Base-by-base conservation (phyloP, 495 filamentous ascomycete species). In the Lindgomyces ingoldianus region DNA sequence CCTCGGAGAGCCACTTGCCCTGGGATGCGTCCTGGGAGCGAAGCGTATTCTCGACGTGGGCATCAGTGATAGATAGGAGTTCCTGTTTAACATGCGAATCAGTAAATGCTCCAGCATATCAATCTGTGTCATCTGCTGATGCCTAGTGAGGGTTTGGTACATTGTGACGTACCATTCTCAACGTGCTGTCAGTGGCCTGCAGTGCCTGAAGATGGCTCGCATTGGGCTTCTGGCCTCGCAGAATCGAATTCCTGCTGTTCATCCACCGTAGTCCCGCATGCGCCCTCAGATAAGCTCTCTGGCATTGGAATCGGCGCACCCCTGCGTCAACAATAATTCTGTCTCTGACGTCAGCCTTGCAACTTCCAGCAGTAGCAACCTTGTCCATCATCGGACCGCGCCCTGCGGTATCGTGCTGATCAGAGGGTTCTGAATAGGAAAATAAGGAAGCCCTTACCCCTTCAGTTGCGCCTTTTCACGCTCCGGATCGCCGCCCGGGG, bases 211-310 rank as follows among this genome's bases (percentile, higher is more conserved):
- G 75, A 69, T 89, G 83, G 47, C 81, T 78, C 29, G 81, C 74
- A 53, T 81, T 81, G 50, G 89, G 83, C 64, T 79, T 79, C 61
- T 84, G 81, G 42, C 89, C 88, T 65, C 85, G 81, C 25, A 93
- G 79, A 46, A 91, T 78, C 36, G 79, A 78, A 19, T 87, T 81
- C 41, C 91, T 83, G 69, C 87, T 83, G 65, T 90, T 87, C 67
- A 89, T 77, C 92, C 92, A 96, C 73, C 90, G 82, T 69, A 85
- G 84, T 19, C 87, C 90, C 14, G 91, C 90, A 3, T 84, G 84
- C 42, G 89, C 88, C 26, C 88, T 86, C 18, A 93, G 82, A 68
- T 93, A 93, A 62, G 92, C 91, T 74, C 88, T 90, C 73, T 94
- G 91, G 36, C 84, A 90, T 74, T 90, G 87, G 80, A 95, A 91